Percentiles rank a stretch among this genome's conserved stretches.
These are phyloP conservation scores for Scortechinia acanthostroma DNA, from an alignment of 2,329 filamentous ascomycete genomes.

Conservation along the genomic window DNA sequence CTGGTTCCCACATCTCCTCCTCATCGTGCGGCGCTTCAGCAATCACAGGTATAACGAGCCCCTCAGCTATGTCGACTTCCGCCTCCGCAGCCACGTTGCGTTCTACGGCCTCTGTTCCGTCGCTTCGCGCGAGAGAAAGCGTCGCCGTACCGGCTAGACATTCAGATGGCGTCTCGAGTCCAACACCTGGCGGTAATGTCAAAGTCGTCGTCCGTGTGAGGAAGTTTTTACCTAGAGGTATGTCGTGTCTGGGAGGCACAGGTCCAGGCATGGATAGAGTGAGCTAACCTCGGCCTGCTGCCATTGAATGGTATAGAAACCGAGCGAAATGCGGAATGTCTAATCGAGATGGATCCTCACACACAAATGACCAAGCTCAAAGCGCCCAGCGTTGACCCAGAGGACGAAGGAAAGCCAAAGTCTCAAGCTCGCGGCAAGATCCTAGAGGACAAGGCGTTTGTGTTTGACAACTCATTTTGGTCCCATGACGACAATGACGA, in stretches of 20 bases:
- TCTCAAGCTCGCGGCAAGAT: conserved; percentile 60
- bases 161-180: neutral
- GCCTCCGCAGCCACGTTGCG: neutral
- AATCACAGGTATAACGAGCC: neutral
- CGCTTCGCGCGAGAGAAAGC: neutral
- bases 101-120: neutral
- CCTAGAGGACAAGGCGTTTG: conserved; percentile 78
- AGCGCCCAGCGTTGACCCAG: conserved; percentile 50
- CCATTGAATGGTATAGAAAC: conserved; percentile 77
- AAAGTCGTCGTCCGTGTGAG: neutral
- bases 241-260: neutral
- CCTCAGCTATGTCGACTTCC: neutral
- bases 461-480: conserved; percentile 98
- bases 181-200: neutral
- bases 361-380: conserved; percentile 79
- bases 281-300: conserved; percentile 74
- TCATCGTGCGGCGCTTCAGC: neutral
- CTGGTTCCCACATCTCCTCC: neutral
- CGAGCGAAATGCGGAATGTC: conserved; percentile 72
- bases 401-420: conserved; percentile 42
- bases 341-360: conserved; percentile 83
- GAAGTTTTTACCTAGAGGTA: neutral
- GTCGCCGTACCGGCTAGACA: neutral
- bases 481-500: conserved; percentile 73
- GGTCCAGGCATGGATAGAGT: too few relatives aligned